These are phyloP conservation scores for Axilococcus clingmanii DNA, from an alignment of 139 green algal genomes.

Conservation along the genomic window DNA sequence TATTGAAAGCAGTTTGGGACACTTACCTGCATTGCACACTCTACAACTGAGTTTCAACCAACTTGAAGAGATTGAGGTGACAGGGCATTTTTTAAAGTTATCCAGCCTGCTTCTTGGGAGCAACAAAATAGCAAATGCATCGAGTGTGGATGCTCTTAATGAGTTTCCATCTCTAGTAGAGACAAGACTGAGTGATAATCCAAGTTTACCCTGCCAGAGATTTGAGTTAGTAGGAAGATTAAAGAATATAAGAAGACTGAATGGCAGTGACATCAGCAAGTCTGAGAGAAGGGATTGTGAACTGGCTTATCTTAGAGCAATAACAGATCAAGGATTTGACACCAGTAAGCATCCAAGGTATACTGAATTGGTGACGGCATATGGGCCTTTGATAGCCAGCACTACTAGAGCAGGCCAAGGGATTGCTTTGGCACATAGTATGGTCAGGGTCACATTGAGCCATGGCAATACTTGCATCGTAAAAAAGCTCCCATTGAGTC, in stretches of 20 bases:
- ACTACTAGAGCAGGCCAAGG: neutral
- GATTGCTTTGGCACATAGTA: constrained; percentile 4
- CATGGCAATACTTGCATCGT: neutral
- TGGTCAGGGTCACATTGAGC: constrained; percentile 10
- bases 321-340: too few relatives aligned
- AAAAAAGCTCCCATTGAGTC: constrained; percentile 20
- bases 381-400: constrained; percentile 7
- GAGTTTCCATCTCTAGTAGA: constrained; percentile 51
- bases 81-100: too few relatives aligned
- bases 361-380: constrained; percentile 7
- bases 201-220: constrained; percentile 39
- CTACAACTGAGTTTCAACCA: constrained; percentile 58
- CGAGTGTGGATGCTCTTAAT: constrained; percentile 44
- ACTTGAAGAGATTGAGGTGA: constrained; percentile 9
- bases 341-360: too few relatives aligned
- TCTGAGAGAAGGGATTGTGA: constrained; percentile 65
- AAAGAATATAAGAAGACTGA: constrained; percentile 44
- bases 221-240: constrained; percentile 57
- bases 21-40: constrained; percentile 39
- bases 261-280: constrained; percentile 52
- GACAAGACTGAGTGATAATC: constrained; percentile 58
- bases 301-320: constrained; percentile 62
- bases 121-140: constrained; percentile 38
- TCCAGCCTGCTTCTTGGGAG: too few relatives aligned
- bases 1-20: constrained; percentile 28